Base-by-base conservation (phyloP, 768 basidiomycete genomes). In the Boletus rex-veris region DNA sequence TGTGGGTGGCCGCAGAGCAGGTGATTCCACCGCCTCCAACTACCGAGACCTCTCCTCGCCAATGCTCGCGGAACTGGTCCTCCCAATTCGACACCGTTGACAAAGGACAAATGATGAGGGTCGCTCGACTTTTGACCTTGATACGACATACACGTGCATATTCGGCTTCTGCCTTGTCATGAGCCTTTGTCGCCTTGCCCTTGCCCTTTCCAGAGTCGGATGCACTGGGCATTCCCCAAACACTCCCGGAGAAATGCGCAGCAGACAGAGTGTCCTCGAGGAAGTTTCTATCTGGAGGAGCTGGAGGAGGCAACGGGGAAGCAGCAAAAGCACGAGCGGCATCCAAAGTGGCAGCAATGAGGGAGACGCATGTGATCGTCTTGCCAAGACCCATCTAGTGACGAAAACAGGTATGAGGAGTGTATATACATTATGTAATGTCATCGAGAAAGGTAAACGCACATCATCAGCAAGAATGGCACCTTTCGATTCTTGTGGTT, bases 41-140 rank as follows among this genome's bases (percentile, higher is more conserved):
- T 39, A 97, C 87, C 21, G 78, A 77, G 4, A 97, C 93, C 50
- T 86, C 82, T 8, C 94, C 94, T 58, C 81, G 82, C 94, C 94
- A 98, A 69, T 99, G 97, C 67, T 99, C 97, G 53, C 88, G 83
- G 65, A 99, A 92, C 71, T 99, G 97, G 52, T 96, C 92, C 73
- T 99, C 97, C 97, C 97, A 99, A 65, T 98, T 98, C 45, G 91
- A 85, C 3, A 99, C 93, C 6, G 97, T 99, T 11, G 92, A 94
- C 36, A 99, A 78, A 7, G 97, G 97, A 64, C 97, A 98, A 28
- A 99, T 81, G 63, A 99, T 92, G n/a, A 99, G 74, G 7, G 97
- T 98, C 18, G 89, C 97, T 33, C 93, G 84, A 62, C 88, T 91
- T 60, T 84, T 87, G 35, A 79, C 75, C 71, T 92, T 94, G 64